Base-by-base conservation (phyloP, 352 stramenopile genomes). In the Aphanomyces stellatus region DNA sequence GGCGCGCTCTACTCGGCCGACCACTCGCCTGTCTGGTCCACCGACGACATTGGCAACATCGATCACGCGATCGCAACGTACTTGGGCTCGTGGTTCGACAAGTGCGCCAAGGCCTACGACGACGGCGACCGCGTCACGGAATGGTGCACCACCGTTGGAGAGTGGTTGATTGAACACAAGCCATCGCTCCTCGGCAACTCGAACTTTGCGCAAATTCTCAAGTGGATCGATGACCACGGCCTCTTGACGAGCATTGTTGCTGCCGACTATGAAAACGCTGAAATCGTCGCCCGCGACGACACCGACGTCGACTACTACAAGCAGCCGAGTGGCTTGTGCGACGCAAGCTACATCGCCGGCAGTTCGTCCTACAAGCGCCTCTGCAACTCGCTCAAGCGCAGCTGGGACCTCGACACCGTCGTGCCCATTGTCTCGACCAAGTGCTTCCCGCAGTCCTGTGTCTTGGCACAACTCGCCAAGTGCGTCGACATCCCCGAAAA, bases 391-490 rank as follows among this genome's bases (percentile, higher is more conserved):
- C n/a, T 59, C 8, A 31, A 59, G 1, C 22, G n/a, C 2, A 59
- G 25, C 25, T 59, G 51, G 51, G 51, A 59, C 7, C n/a, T 59
- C 11, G 51, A 31, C 22, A 59, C 51, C 28, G 51, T 59, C 5
- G 51, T 59, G 51, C 51, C 51, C 13, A 59, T 59, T 35, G 25
- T 59, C 22, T 34, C 17, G 17, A 59, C 51, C 51, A 43, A 59
- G 51, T 59, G 51, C 5, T 59, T 59, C 27, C 51, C 51, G 10
- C 51, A 59, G 51, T 59, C 51, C 17, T 59, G 51, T 3, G 51
- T 59, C 24, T 2, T 59, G 13, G 51, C 51, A 1, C 51, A 59
- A 3, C 5, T 59, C 2, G n/a, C 51, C 22, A 31, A 59, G 28
- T 59, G 51, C 5, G 25, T 37, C 11, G 51, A 59, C 51, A 2